Conservation (phyloP, 2,329 filamentous ascomycete genomes). For the Phialophora expanda region DNA sequence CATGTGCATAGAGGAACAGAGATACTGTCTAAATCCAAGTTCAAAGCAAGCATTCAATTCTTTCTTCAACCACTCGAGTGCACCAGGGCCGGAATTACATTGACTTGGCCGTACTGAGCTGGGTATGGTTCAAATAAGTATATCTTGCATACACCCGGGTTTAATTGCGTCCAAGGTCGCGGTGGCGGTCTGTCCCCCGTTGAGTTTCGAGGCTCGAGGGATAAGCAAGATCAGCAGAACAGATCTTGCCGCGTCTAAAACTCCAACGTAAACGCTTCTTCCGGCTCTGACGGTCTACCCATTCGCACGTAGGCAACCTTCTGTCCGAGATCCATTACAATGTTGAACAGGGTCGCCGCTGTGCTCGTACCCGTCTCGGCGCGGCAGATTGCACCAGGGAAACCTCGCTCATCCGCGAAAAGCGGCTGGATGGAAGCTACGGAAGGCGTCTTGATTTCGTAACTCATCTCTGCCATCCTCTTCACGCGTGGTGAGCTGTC, state of each 20-base stretch:
- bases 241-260: background rate
- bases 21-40: no score
- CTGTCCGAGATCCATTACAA: constrained; percentile 46
- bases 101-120: no score
- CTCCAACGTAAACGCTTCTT: constrained; percentile 13
- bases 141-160: no score
- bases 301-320: constrained; percentile 39
- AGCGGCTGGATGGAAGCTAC: constrained; percentile 36
- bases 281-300: constrained; percentile 40
- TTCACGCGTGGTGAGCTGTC: constrained; percentile 40
- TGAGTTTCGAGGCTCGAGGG: no score
- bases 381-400: constrained; percentile 47
- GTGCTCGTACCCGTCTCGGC: constrained; percentile 39
- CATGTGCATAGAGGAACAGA: no score
- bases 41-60: no score
- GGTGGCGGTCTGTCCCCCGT: no score
- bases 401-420: constrained; percentile 47
- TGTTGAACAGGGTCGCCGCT: constrained; percentile 45
- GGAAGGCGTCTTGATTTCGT: constrained; percentile 23
- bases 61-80: no score
- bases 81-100: no score
- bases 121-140: no score
- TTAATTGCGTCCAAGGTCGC: no score
- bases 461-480: constrained; percentile 40
- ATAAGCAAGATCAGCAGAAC: no score